Evolutionary conservation across 2,329 filamentous ascomycete species (phyloP), one percentile per base, ranked within the genome.

Genomic region (Sclerotinia trifoliorum): DNA sequence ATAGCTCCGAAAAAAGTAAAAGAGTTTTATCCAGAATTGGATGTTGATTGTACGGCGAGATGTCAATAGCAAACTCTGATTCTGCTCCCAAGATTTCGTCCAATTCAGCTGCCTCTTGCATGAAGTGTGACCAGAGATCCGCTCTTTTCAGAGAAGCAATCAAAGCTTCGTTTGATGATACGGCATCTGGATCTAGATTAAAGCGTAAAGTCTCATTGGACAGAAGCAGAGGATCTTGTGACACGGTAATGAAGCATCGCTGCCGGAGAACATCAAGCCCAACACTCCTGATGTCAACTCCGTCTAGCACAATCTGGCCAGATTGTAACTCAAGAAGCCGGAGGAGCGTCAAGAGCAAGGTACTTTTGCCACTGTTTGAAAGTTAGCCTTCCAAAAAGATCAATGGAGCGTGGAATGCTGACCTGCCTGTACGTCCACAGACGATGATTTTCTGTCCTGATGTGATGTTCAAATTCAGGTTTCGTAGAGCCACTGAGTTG

Each of bases 351-450:
- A 68, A n/a, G 6, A 68, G 42, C 5, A 68, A 44, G 17, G 60
- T 55, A 26, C 66, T 68, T 49, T 68, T 68, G 29, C 52, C 44
- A 44, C 60, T 68, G 10, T 26, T 11, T 42, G 3, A 42, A 44
- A 4, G 13, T 63, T 3, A 63, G 24, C 2, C 8, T 56, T 56
- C 26, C 26, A 19, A 19, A 11, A 5, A 19, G 19, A 44, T 44
- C 5, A 17, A 49, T n/a, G 29, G 5, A 51, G 17, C 5, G 15
- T 5, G 64, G 21, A 42, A 42, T 2, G 69, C 67, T 51, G 26
- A 74, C 71, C 80, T 81, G n/a, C 84, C 85, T 5, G 83, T 87
- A 4, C 85, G 81, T 0, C 86, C 85, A 55, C 82, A 85, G 7
- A 87, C 75, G 4, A 82, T 80, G 5, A 85, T 75, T 69, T 82